A percentile compares a stretch with the other conserved stretches of the same genome.
These are phyloP conservation scores for Penicillium glabrum DNA, from an alignment of 2,329 filamentous ascomycete species.

Conservation along the genomic window DNA sequence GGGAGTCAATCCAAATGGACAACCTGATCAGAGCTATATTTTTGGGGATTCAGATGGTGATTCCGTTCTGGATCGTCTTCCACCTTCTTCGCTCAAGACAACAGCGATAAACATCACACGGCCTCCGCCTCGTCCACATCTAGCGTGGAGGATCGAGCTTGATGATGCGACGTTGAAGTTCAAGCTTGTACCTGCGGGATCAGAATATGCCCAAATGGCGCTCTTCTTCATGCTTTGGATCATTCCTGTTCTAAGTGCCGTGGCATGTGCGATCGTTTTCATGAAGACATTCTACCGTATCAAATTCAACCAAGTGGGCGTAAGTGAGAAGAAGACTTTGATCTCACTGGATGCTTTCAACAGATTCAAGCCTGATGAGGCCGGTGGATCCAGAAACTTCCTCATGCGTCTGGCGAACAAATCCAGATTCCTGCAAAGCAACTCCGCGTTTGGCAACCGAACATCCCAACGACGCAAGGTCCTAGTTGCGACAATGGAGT, in stretches of 20 bases:
- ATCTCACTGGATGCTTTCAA: constrained; percentile 38
- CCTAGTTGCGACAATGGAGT: constrained; percentile 70
- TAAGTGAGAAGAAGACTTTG: constrained; percentile 50
- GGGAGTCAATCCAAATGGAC: constrained; percentile 64
- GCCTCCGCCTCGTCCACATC: constrained; percentile 53
- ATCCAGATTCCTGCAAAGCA: constrained; percentile 39
- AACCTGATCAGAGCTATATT: constrained; percentile 60
- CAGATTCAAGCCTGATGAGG: constrained; percentile 32
- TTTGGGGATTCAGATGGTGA: constrained; percentile 64
- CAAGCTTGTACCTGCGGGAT: constrained; percentile 54
- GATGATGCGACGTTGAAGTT: constrained; percentile 57
- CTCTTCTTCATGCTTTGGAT: constrained; percentile 56
- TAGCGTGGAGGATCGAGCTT: constrained; percentile 57
- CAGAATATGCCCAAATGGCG: constrained; percentile 53
- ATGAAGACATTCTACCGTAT: constrained; percentile 63
- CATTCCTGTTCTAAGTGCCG: constrained; percentile 54
- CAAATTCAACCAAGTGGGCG: constrained; percentile 61
- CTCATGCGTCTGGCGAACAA: constrained; percentile 37
- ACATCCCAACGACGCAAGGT: constrained; percentile 53
- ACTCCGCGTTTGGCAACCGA: constrained; percentile 32
- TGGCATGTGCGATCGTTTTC: constrained; percentile 55
- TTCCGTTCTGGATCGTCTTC: constrained; percentile 60
- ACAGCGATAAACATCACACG: constrained; percentile 61
- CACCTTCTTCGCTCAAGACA: constrained; percentile 57
- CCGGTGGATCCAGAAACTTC: constrained; percentile 31